phyloP scores from a whole-genome alignment of 1,284 basidiomycete genomes.

The Athelia psychrophila region DNA sequence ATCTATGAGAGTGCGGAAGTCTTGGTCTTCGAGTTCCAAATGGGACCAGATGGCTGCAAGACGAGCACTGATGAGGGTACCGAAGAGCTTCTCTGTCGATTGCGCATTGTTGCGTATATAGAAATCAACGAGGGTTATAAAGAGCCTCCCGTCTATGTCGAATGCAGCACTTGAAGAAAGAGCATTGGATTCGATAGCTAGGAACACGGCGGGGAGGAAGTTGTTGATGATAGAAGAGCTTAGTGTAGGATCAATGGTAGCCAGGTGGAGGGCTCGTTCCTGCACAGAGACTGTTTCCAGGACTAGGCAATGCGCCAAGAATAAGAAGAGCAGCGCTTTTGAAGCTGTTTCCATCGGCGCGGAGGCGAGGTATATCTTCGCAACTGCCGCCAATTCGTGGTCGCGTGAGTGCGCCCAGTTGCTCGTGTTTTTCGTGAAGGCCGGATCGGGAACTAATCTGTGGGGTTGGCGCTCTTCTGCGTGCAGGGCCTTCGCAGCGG shows the following conservation, averaged over 20 bases:
- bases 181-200: constrained; percentile 23
- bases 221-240: constrained; percentile 20
- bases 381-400: constrained; percentile 9
- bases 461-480: neutral
- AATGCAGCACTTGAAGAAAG: constrained; percentile 20
- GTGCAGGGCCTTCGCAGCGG: constrained; percentile 9
- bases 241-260: constrained; percentile 27
- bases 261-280: constrained; percentile 37
- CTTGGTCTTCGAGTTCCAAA: constrained; percentile 17
- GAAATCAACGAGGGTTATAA: constrained; percentile 37
- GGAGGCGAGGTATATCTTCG: constrained; percentile 1
- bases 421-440: too few relatives aligned
- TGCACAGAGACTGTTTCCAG: constrained; percentile 39
- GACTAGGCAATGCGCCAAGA: constrained; percentile 40
- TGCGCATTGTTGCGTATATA: constrained; percentile 20
- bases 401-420: neutral
- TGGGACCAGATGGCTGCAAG: constrained; percentile 24
- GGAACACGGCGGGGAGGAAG: constrained; percentile 40
- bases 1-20: constrained; percentile 23
- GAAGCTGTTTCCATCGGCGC: constrained; percentile 1
- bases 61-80: constrained; percentile 19
- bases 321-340: constrained; percentile 29
- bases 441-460: too few relatives aligned
- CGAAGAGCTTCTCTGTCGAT: constrained; percentile 25
- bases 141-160: constrained; percentile 54